Conservation (phyloP, 345 rosid species). For the Ceriops zippeliana region DNA sequence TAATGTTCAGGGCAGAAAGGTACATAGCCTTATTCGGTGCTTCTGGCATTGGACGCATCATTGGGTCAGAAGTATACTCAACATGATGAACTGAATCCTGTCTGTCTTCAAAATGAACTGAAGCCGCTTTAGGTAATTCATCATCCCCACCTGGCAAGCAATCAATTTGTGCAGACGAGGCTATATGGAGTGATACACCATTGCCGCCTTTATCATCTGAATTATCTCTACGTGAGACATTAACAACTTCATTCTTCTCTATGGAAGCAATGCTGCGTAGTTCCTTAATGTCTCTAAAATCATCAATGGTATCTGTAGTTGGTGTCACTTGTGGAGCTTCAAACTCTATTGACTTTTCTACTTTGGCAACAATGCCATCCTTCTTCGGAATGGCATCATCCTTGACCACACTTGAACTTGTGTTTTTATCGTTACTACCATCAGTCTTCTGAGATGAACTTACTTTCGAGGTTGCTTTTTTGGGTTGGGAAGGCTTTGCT, state of each 20-base stretch:
- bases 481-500: constrained; percentile 41
- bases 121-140: constrained; percentile 23
- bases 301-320: constrained; percentile 29
- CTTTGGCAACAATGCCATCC: constrained; percentile 27
- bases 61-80: constrained; percentile 28
- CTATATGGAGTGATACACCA: constrained; percentile 11
- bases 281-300: constrained; percentile 66
- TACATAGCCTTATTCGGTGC: constrained; percentile 34
- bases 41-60: constrained; percentile 26
- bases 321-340: constrained; percentile 26
- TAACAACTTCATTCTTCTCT: constrained; percentile 33
- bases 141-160: constrained; percentile 26
- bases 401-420: constrained; percentile 31
- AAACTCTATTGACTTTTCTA: constrained; percentile 22
- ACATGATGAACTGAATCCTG: constrained; percentile 18
- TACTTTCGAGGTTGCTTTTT: constrained; percentile 40
- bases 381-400: constrained; percentile 40
- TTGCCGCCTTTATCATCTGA: constrained; percentile 22
- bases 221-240: constrained; percentile 14
- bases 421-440: constrained; percentile 35
- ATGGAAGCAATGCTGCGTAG: constrained; percentile 34
- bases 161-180: constrained; percentile 12
- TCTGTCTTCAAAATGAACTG: constrained; percentile 31
- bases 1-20: constrained; percentile 33
- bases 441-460: constrained; percentile 37